Evolutionary conservation across 2,329 filamentous ascomycete genomes (phyloP).

Genomic region (Alternaria sp.): DNA sequence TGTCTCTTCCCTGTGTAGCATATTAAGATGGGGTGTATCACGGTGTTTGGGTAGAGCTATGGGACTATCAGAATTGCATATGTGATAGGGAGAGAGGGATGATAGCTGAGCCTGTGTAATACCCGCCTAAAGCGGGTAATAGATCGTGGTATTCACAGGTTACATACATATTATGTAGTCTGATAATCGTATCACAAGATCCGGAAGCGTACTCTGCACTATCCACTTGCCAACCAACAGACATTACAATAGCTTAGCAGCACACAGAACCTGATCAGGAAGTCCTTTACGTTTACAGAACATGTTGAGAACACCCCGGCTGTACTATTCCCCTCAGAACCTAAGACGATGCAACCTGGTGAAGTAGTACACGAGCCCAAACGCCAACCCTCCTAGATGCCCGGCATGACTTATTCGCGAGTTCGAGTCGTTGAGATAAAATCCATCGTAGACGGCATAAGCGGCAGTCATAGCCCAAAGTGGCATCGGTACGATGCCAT

Average conservation of each 20-base stretch:
- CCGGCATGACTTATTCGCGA: constrained; percentile 50
- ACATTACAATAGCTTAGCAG: neutral
- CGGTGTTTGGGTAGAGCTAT: neutral
- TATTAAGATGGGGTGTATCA: neutral
- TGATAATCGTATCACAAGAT: neutral
- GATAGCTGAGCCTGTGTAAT: neutral
- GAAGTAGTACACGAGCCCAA: constrained; percentile 46
- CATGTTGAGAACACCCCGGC: neutral
- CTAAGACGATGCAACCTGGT: constrained; percentile 22
- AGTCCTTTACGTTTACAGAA: neutral
- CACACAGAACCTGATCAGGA: neutral
- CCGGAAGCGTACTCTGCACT: neutral
- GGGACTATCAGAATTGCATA: neutral
- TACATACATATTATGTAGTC: neutral
- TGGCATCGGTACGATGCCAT: constrained; percentile 50
- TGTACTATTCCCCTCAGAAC: neutral
- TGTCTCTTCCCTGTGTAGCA: neutral
- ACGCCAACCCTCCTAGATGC: constrained; percentile 54
- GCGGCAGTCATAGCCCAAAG: constrained; percentile 46
- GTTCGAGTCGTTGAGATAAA: constrained; percentile 40
- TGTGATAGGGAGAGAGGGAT: neutral
- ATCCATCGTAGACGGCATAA: constrained; percentile 50
- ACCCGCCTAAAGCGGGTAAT: neutral
- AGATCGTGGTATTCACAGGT: neutral
- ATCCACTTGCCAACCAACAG: neutral